phyloP scores from a whole-genome alignment of 305 asterid species.

The Solanum aculeatissimum region DNA sequence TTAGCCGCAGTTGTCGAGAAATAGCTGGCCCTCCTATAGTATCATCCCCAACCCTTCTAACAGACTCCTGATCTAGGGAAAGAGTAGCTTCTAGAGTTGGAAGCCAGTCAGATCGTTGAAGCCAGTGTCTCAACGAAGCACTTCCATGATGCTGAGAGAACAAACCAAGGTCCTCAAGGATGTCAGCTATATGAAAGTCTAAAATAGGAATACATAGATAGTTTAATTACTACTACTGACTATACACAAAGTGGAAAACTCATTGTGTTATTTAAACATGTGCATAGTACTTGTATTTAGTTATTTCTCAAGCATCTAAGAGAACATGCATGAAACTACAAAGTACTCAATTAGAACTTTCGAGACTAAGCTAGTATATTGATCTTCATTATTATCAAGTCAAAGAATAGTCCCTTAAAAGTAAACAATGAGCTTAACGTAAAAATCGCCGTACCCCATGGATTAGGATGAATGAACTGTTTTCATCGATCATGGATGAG shows the following conservation, averaged over 20 bases:
- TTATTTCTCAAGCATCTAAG: not conserved
- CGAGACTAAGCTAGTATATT: not conserved
- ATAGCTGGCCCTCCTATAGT: slow-evolving; percentile 93
- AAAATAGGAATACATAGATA: not conserved
- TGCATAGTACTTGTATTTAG: not conserved
- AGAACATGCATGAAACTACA: not conserved
- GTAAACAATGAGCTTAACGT: not conserved
- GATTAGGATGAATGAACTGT: slow-evolving; percentile 62
- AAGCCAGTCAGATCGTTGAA: slow-evolving; percentile 93
- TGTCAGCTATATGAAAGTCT: not conserved
- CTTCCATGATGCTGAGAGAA: slow-evolving; percentile 75
- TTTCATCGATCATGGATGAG: slow-evolving; percentile 47
- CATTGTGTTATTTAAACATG: not conserved
- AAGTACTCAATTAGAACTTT: not conserved
- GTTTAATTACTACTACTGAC: not conserved
- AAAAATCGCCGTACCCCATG: slow-evolving; percentile 60
- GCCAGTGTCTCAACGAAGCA: slow-evolving; percentile 92
- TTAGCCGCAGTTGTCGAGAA: slow-evolving; percentile 71
- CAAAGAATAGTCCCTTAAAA: not conserved
- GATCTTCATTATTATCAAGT: not conserved
- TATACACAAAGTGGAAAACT: not conserved
- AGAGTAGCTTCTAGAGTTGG: slow-evolving; percentile 92
- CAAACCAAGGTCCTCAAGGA: not conserved
- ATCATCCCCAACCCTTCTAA: slow-evolving; percentile 81
- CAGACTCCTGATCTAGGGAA: slow-evolving; percentile 81